These are phyloP conservation scores for Teunomyces tritomae DNA, from an alignment of 805 yeast genomes.

Conservation along the genomic window DNA sequence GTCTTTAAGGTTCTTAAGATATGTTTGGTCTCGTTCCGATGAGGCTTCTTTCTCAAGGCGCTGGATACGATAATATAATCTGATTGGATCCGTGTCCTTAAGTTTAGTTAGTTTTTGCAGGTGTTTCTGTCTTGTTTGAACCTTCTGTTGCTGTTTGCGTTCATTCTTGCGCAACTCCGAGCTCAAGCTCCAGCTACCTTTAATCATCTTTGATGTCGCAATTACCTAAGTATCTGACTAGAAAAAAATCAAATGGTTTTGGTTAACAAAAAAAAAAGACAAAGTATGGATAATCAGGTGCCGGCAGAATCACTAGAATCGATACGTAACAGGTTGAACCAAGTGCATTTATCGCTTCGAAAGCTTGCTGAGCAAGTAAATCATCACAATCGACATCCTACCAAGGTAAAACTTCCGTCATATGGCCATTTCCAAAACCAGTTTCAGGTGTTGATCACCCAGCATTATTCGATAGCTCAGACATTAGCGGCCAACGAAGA, in stretches of 20 bases:
- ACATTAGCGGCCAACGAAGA: conserved; percentile 63
- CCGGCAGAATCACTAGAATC: conserved; percentile 41
- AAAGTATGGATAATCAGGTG: conserved; percentile 12
- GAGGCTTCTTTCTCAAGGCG: conserved; percentile 18
- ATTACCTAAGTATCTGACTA: too few species aligned
- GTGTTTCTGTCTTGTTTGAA: conserved; percentile 37
- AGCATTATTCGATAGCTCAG: conserved; percentile 71
- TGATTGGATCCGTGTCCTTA: conserved; percentile 32
- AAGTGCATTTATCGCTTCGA: conserved; percentile 39
- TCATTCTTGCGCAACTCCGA: conserved; percentile 38
- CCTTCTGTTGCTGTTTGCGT: conserved; percentile 30
- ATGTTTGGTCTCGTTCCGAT: conserved; percentile 17
- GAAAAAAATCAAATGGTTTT: background rate
- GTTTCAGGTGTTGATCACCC: conserved; percentile 78
- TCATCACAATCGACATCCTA: conserved; percentile 35
- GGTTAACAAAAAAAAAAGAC: background rate
- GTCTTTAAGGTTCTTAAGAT: conserved; percentile 25
- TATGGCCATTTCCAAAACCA: conserved; percentile 79
- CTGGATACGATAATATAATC: conserved; percentile 31
- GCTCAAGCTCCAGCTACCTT: conserved; percentile 34
- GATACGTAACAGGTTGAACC: conserved; percentile 39
- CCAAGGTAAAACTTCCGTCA: conserved; percentile 36
- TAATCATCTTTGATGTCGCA: conserved; percentile 15
- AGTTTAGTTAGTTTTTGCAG: conserved; percentile 25
- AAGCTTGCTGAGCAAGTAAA: conserved; percentile 37